Conservation (phyloP, 345 rosid genomes). For the Eucalyptus cloeziana region DNA sequence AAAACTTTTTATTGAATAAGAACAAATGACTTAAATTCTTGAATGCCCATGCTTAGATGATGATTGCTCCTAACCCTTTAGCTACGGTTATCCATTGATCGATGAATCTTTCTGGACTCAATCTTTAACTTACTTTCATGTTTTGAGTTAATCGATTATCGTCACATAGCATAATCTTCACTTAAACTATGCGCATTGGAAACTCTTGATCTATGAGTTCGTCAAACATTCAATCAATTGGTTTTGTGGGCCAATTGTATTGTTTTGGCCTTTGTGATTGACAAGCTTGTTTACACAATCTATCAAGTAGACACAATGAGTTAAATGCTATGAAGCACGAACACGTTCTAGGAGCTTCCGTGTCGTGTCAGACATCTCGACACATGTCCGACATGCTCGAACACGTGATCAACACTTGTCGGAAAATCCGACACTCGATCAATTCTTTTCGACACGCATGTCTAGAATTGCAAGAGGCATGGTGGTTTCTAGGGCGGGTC, state of each 20-base stretch:
- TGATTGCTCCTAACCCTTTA: neutral
- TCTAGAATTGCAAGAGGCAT: too few species aligned
- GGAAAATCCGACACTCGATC: too few species aligned
- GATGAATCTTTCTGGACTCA: neutral
- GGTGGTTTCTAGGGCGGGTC: too few species aligned
- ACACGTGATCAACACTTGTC: too few species aligned
- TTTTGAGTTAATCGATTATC: neutral
- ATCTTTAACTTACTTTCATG: neutral
- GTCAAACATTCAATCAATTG: neutral
- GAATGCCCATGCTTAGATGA: too few species aligned
- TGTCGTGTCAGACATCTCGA: too few species aligned
- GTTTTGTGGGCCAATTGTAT: neutral
- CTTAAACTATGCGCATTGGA: neutral
- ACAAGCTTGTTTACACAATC: neutral
- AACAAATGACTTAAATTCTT: too few species aligned
- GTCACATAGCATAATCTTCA: neutral
- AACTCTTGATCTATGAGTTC: neutral
- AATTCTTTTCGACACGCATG: fast-evolving
- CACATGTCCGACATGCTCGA: too few species aligned
- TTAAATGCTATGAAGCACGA: too few species aligned
- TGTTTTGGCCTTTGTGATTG: neutral
- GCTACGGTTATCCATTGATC: neutral
- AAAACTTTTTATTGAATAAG: too few species aligned
- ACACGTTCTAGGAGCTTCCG: too few species aligned
- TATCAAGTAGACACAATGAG: neutral